Conservation (phyloP, 352 stramenopile species). For the Pythium grandisporangium region DNA sequence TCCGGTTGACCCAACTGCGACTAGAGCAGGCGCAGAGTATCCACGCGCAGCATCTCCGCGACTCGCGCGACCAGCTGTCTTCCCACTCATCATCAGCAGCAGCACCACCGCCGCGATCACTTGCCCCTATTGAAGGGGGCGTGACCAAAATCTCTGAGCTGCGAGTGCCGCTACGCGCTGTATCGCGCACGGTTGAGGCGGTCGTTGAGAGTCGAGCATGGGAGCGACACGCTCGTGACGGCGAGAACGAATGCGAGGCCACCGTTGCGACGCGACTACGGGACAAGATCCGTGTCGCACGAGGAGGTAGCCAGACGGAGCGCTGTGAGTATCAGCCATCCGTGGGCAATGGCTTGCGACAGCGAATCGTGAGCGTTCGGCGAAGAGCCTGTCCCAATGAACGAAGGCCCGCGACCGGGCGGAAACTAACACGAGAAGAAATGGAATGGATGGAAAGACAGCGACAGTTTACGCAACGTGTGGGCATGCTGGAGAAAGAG, state of each 20-base stretch:
- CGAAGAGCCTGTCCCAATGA: slow-evolving; percentile 2
- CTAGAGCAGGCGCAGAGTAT: slow-evolving; percentile 22
- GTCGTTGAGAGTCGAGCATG: slow-evolving; percentile 25
- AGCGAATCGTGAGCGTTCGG: slow-evolving; percentile 28
- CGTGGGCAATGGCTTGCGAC: background rate
- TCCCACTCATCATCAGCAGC: background rate
- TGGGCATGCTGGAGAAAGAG: slow-evolving; percentile 40
- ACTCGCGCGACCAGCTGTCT: background rate
- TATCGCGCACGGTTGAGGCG: slow-evolving; percentile 35
- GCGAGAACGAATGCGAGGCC: background rate
- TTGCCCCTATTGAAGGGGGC: slow-evolving; percentile 1
- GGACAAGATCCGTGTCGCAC: slow-evolving; percentile 28
- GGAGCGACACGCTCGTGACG: slow-evolving; percentile 1
- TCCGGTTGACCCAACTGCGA: slow-evolving; percentile 33
- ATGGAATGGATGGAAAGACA: slow-evolving; percentile 63
- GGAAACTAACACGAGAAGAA: slow-evolving; percentile 29
- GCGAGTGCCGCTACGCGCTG: no score
- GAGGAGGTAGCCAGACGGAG: slow-evolving; percentile 38
- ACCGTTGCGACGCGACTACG: slow-evolving; percentile 19
- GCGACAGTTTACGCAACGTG: slow-evolving; percentile 28
- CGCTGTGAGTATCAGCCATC: slow-evolving; percentile 9
- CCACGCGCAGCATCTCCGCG: slow-evolving; percentile 19
- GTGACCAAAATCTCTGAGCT: no score
- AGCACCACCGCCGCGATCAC: background rate
- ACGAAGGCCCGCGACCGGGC: no score